phyloP scores from a whole-genome alignment of 1,284 basidiomycete genomes.

The Apiotrichum mycotoxinovorans region DNA sequence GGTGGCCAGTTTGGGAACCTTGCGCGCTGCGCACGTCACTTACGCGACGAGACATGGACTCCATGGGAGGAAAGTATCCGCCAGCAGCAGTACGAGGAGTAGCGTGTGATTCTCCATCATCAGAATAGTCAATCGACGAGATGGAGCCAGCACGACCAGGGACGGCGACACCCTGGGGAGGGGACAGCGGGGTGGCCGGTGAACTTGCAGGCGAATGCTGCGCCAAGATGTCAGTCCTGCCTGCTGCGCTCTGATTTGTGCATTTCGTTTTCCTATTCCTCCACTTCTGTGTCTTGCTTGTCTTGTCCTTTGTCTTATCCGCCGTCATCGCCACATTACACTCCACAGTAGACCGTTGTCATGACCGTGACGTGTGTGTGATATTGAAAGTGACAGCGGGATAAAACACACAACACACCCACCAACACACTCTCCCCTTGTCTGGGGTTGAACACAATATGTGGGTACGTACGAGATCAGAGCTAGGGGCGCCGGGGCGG shows the following conservation, averaged over 20 bases:
- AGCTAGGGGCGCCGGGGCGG: not conserved
- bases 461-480: not conserved
- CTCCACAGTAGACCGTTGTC: too few species aligned
- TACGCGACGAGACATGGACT: conserved; percentile 3
- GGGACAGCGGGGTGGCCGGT: not conserved
- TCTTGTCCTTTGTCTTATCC: too few species aligned
- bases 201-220: too few species aligned
- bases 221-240: too few species aligned
- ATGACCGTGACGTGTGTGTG: too few species aligned
- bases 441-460: too few species aligned
- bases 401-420: not conserved
- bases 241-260: too few species aligned
- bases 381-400: not conserved
- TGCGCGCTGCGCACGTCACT: conserved; percentile 7
- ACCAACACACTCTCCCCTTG: not conserved
- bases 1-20: not conserved
- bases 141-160: conserved; percentile 6
- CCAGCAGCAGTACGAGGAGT: conserved; percentile 13
- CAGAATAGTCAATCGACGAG: not conserved
- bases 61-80: conserved; percentile 9
- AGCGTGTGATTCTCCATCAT: conserved; percentile 4
- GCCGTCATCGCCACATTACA: too few species aligned
- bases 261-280: too few species aligned
- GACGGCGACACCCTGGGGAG: not conserved
- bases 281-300: too few species aligned